Evolutionary conservation across 2,329 filamentous ascomycete species (phyloP).

Genomic region (Fusarium lateritium): DNA sequence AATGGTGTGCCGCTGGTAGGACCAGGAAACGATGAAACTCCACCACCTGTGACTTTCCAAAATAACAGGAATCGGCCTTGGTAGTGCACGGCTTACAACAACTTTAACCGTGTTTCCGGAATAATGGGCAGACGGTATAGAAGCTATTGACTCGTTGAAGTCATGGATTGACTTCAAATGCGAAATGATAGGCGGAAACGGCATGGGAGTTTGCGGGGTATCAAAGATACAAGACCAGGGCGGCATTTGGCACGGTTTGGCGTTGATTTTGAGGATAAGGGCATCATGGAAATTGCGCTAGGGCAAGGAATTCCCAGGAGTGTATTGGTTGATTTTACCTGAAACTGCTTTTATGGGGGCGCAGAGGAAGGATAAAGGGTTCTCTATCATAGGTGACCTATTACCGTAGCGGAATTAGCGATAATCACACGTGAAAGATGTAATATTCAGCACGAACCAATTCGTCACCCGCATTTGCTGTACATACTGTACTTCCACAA

Average conservation of each 20-base stretch:
- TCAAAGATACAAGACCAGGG: constrained; percentile 24
- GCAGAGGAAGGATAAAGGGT: constrained; percentile 21
- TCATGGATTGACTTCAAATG: constrained; percentile 8
- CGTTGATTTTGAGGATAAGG: constrained; percentile 39
- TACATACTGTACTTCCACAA: background rate
- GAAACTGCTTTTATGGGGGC: constrained; percentile 17
- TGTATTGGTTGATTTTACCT: constrained; percentile 35
- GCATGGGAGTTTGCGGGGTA: constrained; percentile 17
- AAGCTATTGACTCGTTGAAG: constrained; percentile 11
- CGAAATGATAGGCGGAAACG: background rate
- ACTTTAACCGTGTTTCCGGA: background rate
- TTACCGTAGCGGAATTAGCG: constrained; percentile 48
- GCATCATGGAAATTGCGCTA: constrained; percentile 44
- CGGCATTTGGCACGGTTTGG: constrained; percentile 30
- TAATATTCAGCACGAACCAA: background rate
- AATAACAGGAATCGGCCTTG: constrained; percentile 32
- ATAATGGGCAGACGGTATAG: background rate
- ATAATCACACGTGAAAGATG: constrained; percentile 39
- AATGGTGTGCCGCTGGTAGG: constrained; percentile 10
- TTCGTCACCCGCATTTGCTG: background rate
- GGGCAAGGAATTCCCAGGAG: constrained; percentile 20
- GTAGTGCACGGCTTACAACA: constrained; percentile 11
- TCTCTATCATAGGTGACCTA: constrained; percentile 30
- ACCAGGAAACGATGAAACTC: constrained; percentile 17
- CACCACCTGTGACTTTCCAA: constrained; percentile 20